These are phyloP conservation scores for Zygoascus meyerae DNA, from an alignment of 1,139 yeast genomes.

Conservation along the genomic window DNA sequence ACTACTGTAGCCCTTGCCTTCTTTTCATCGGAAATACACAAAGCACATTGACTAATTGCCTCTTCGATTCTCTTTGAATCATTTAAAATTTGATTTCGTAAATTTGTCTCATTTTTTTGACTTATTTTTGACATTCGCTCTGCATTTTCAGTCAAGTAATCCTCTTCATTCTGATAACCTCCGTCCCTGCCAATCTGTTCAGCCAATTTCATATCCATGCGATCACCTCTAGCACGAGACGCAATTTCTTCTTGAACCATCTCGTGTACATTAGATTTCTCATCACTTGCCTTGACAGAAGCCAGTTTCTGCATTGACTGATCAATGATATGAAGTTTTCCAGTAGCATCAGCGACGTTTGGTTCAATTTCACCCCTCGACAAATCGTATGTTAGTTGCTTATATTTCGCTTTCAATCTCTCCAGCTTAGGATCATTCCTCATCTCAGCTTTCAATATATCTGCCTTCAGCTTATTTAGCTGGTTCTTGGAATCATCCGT, in stretches of 20 bases:
- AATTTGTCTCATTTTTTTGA: constrained; percentile 17
- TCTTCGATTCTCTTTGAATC: constrained; percentile 29
- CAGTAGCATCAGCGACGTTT: constrained; percentile 6
- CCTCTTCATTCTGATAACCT: constrained; percentile 36
- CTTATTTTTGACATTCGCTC: constrained; percentile 32
- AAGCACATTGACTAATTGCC: constrained; percentile 35
- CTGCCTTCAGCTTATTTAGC: constrained; percentile 35
- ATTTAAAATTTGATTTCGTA: constrained; percentile 28
- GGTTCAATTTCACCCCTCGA: neutral
- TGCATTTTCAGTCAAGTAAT: constrained; percentile 42
- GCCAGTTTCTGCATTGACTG: constrained; percentile 8
- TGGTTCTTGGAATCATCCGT: constrained; percentile 5
- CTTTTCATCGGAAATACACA: constrained; percentile 35
- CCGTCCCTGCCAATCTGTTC: constrained; percentile 36
- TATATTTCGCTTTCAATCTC: constrained; percentile 31
- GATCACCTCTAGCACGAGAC: constrained; percentile 23
- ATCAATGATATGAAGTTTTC: constrained; percentile 11
- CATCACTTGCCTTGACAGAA: constrained; percentile 15
- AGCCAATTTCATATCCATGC: constrained; percentile 23
- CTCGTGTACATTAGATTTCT: constrained; percentile 35
- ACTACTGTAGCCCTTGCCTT: constrained; percentile 27
- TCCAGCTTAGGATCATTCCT: constrained; percentile 21
- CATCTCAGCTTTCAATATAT: constrained; percentile 35
- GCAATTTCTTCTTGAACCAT: constrained; percentile 37
- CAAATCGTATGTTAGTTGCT: constrained; percentile 14